Evolutionary conservation across 2,329 filamentous ascomycete species (phyloP), one percentile per base, ranked within the genome.

Genomic region (Exserohilum turcica): DNA sequence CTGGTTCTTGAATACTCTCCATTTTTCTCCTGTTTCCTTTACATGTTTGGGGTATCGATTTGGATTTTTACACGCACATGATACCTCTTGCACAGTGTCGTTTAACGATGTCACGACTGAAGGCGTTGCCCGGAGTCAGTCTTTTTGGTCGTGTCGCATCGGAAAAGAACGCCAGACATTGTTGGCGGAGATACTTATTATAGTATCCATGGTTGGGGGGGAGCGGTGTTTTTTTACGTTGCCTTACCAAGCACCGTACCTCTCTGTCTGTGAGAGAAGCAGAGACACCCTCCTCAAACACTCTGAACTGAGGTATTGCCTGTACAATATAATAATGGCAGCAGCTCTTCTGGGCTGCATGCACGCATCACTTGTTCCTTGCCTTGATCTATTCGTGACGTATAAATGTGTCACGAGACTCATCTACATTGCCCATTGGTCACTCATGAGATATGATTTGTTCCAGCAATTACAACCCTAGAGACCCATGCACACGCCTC

Each of bases 271-370:
- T 42, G 42, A n/a, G n/a, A n/a, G 21, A 4, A 5, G 4, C 21
- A 24, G 21, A 24, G 21, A 24, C 7, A 24, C 21, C 21, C 21
- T 24, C 21, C 21, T 24, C 21, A 24, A 7, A 24, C 21, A 24
- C 29, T 48, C 42, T 7, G 37, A 16, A 35, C 42, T 45, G 52
- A 37, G 56, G 39, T 51, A 39, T 45, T 46, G 54, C 50, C 32
- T 60, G 47, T 48, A 60, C 61, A 63, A 61, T 60, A 47, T 28
- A 56, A 33, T 61, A 64, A 60, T 61, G 35, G 32, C 43, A 52
- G 43, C 38, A 54, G 43, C 46, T 15, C 28, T 15, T 3, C 9
- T n/a, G n/a, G 15, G 39, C 39, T 42, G 50, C 35, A n/a, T 43
- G 28, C 50, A 16, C 27, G 24, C 18, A 27, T 16, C 2, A 13